Conservation (phyloP, 139 green algal genomes). For the Ulvella scutata region DNA sequence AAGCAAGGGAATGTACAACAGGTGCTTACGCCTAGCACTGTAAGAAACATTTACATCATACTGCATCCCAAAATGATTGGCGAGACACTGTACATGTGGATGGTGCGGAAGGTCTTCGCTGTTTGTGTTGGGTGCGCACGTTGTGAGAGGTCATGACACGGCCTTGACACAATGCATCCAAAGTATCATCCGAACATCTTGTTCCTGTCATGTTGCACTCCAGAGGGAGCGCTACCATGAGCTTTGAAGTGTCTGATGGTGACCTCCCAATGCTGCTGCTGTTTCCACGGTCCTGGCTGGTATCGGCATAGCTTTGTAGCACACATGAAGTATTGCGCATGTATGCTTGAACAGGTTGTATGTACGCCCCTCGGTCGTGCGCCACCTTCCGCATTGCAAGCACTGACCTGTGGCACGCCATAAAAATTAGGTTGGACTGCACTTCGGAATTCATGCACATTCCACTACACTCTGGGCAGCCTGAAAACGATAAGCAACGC, state of each 20-base stretch:
- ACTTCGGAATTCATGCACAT: neutral
- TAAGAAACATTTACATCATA: neutral
- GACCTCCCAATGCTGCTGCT: neutral
- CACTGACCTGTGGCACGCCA: slow-evolving; percentile 15
- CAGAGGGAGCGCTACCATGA: slow-evolving; percentile 55
- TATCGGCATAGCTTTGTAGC: neutral
- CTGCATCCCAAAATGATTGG: neutral
- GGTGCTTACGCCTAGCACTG: no score
- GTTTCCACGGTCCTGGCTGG: neutral
- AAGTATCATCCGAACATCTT: slow-evolving; percentile 1
- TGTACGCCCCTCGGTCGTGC: slow-evolving; percentile 17
- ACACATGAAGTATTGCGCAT: no score
- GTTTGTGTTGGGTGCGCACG: no score
- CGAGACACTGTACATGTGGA: no score
- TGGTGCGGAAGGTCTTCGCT: no score
- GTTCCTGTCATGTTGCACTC: slow-evolving; percentile 81
- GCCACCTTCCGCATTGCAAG: slow-evolving; percentile 61
- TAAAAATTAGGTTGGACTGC: neutral
- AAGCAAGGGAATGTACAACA: no score
- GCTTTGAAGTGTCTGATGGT: neutral
- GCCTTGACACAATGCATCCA: neutral
- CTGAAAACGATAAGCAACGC: neutral
- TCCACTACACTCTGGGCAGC: neutral
- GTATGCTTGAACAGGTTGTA: neutral
- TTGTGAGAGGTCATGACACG: no score